phyloP scores from a whole-genome alignment of 805 yeast genomes.

The Deakozyma indianensis region DNA sequence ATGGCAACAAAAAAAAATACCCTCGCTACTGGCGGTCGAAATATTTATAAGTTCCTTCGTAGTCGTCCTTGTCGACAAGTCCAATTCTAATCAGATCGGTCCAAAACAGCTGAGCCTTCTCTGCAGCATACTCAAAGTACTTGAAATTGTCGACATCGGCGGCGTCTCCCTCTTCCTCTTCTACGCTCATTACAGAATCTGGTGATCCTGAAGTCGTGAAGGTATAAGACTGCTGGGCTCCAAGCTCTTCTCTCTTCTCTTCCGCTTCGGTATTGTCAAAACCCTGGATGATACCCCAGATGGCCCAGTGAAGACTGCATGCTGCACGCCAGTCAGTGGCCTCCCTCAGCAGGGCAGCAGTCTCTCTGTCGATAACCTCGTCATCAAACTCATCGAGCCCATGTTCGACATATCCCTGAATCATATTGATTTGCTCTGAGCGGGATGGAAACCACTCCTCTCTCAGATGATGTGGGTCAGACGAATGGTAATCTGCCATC shows the following conservation, averaged over 20 bases:
- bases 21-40: no score
- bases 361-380: conserved; percentile 26
- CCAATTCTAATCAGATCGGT: conserved; percentile 60
- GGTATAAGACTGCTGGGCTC: not conserved
- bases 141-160: conserved; percentile 38
- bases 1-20: no score
- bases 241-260: conserved; percentile 2
- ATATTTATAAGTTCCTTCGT: conserved; percentile 13
- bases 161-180: conserved; percentile 13
- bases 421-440: conserved; percentile 53
- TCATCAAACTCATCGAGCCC: conserved; percentile 20
- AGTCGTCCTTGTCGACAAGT: conserved; percentile 25
- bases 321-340: conserved; percentile 67
- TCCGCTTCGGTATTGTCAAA: conserved; percentile 28
- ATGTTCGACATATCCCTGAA: conserved; percentile 62
- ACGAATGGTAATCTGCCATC: conserved; percentile 85
- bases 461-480: conserved; percentile 39
- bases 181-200: conserved; percentile 21
- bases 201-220: conserved; percentile 29
- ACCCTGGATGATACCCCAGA: conserved; percentile 86
- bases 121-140: conserved; percentile 57
- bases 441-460: conserved; percentile 47
- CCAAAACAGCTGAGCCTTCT: conserved; percentile 59
- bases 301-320: conserved; percentile 65
- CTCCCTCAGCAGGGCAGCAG: conserved; percentile 46